Percentiles rank a stretch among this genome's conserved stretches.
Evolutionary conservation across 352 stramenopile genomes (phyloP).

Genomic region (Globisporangium takayamanum): DNA sequence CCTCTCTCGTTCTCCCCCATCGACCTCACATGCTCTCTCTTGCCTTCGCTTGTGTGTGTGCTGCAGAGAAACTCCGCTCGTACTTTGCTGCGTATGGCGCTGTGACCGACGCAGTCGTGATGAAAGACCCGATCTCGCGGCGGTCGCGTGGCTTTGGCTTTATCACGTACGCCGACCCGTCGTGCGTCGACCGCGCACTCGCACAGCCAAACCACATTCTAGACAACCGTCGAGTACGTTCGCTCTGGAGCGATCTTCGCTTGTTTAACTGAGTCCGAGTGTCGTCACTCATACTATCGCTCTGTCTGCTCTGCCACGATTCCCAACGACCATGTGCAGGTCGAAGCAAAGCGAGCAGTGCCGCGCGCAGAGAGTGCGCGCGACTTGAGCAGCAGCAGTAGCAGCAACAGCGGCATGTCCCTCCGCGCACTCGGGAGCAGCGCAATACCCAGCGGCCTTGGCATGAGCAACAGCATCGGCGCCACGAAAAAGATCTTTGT

Average conservation of each 20-base stretch:
- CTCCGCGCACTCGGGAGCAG: constrained; percentile 44
- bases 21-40: too few species aligned
- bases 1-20: too few species aligned
- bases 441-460: constrained; percentile 43
- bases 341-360: constrained; percentile 90
- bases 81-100: constrained; percentile 88
- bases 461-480: constrained; percentile 47
- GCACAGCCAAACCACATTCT: constrained; percentile 87
- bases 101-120: constrained; percentile 90
- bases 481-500: constrained; percentile 92
- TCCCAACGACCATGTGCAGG: constrained; percentile 23
- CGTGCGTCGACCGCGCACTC: constrained; percentile 86
- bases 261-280: not conserved
- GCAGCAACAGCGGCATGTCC: constrained; percentile 18
- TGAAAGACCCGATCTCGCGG: constrained; percentile 91
- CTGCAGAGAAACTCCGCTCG: constrained; percentile 79
- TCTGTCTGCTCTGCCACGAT: not conserved
- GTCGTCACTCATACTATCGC: not conserved
- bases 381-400: constrained; percentile 37
- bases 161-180: constrained; percentile 89
- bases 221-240: constrained; percentile 80
- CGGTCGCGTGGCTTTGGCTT: constrained; percentile 91
- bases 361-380: constrained; percentile 80
- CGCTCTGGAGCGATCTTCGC: not conserved
- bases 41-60: not conserved